Percentiles rank a stretch among this genome's conserved stretches.
Evolutionary conservation across 306 rosid genomes (phyloP).

Genomic region (Prinsepia uniflora): DNA sequence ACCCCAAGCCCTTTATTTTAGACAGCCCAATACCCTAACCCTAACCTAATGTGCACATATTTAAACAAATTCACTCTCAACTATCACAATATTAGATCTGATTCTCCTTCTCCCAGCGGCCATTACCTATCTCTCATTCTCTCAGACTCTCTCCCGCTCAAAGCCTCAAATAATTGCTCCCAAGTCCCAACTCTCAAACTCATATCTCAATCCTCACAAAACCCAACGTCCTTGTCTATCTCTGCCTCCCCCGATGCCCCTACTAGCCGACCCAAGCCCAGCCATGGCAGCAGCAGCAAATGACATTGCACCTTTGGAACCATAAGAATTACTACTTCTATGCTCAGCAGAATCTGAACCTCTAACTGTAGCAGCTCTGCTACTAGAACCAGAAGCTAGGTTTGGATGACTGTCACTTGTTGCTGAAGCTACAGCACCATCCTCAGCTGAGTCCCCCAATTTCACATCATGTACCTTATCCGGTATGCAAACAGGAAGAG

Average conservation of each 20-base stretch:
- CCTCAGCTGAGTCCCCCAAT: constrained; percentile 84
- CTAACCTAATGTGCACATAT: no score
- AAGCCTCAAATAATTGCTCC: no score
- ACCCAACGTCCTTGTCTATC: constrained; percentile 84
- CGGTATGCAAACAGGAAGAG: constrained; percentile 88
- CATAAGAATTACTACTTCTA: constrained; percentile 64
- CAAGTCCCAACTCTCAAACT: no score
- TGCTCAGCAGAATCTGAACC: constrained; percentile 71
- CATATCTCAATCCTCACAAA: no score
- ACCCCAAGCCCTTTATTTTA: no score
- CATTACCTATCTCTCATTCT: no score
- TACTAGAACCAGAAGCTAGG: constrained; percentile 86
- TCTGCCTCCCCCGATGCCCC: constrained; percentile 85
- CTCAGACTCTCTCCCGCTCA: no score
- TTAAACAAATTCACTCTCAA: no score
- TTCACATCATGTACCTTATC: constrained; percentile 97
- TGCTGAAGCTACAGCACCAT: constrained; percentile 53
- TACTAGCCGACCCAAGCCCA: constrained; percentile 83
- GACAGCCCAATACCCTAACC: no score
- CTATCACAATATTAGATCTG: no score
- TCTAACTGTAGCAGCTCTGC: constrained; percentile 69
- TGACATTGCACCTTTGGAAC: constrained; percentile 90
- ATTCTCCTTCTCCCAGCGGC: no score
- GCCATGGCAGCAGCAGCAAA: constrained; percentile 99
- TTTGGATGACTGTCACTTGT: constrained; percentile 64